These are phyloP conservation scores for Kwoniella europaea DNA, from an alignment of 768 basidiomycete species.

Conservation along the genomic window DNA sequence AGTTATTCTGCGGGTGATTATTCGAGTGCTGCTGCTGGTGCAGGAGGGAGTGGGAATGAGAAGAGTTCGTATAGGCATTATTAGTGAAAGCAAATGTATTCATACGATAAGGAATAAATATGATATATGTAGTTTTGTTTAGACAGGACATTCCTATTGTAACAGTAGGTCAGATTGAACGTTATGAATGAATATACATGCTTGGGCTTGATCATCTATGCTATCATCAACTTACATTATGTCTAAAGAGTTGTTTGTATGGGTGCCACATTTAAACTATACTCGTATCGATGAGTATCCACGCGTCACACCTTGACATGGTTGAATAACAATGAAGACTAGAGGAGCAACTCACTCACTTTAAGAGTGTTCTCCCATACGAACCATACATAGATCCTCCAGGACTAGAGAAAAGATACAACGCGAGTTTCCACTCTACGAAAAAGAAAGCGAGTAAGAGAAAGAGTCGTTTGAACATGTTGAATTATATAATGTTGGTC, in stretches of 20 bases:
- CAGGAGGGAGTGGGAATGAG: slow-evolving; percentile 4
- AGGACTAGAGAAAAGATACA: neutral
- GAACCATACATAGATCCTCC: no score
- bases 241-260: neutral
- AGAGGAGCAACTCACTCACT: no score
- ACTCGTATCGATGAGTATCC: neutral
- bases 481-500: slow-evolving; percentile 91
- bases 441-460: neutral
- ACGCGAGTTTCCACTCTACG: no score
- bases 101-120: neutral
- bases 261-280: neutral
- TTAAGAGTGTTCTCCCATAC: no score
- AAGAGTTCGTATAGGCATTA: slow-evolving; percentile 23
- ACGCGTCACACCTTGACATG: slow-evolving; percentile 10
- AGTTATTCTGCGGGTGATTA: slow-evolving; percentile 29
- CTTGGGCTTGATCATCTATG: neutral
- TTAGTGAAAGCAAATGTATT: neutral
- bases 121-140: neutral
- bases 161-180: neutral
- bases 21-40: neutral
- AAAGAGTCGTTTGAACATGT: slow-evolving; percentile 35
- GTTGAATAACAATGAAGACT: neutral
- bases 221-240: no score
- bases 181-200: slow-evolving; percentile 1
- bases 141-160: neutral